Base-by-base conservation (phyloP, 495 filamentous ascomycete genomes). In the Trichocladium antarcticum region DNA sequence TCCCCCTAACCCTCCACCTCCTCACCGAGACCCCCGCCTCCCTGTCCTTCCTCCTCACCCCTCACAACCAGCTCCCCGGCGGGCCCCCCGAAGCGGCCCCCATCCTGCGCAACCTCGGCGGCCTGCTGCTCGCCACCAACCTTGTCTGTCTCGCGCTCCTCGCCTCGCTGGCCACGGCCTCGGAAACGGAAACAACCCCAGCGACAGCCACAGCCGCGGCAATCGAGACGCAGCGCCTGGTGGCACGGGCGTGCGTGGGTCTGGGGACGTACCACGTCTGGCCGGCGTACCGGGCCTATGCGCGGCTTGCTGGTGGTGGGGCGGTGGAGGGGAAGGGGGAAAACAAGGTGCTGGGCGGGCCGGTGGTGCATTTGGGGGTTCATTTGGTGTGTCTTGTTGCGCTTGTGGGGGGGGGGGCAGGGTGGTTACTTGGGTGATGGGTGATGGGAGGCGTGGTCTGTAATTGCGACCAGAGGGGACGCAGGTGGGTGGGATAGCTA, bases 221-320 rank as follows among this genome's bases (percentile, higher is more conserved):
- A 44, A 9, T 27, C 58, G 1, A 40, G 37, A 6, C 6, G 10
- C 24, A 5, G 8, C 8, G 8, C 8, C 54, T 55, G 0, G 37
- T 50, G 1, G 51, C 50, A 5, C 43, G 56, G 2, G 41, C 68
- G 6, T 58, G 61, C 2, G 38, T 57, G 1, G 57, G 61, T 10
- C 36, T 73, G 39, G 67, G 58, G 1, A 54, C 55, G 20, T 73
- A 71, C 21, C 70, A 73, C 22, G 28, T 64, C 0, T 73, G 62
- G 54, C 70, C 70, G 1, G 56, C 55, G 14, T 61, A 56, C 38
- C 54, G 70, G 20, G 70, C 69, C 0, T 61, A 8, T 5, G 17
- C 11, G 21, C 20, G 22, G 11, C 0, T 21, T 42, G 35, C 39
- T 34, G n/a, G 42, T 39, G 45, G 14, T 5, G 27, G 27, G 27